These are phyloP conservation scores for Penicillium sp. DNA, from an alignment of 2,329 filamentous ascomycete species.

Conservation along the genomic window DNA sequence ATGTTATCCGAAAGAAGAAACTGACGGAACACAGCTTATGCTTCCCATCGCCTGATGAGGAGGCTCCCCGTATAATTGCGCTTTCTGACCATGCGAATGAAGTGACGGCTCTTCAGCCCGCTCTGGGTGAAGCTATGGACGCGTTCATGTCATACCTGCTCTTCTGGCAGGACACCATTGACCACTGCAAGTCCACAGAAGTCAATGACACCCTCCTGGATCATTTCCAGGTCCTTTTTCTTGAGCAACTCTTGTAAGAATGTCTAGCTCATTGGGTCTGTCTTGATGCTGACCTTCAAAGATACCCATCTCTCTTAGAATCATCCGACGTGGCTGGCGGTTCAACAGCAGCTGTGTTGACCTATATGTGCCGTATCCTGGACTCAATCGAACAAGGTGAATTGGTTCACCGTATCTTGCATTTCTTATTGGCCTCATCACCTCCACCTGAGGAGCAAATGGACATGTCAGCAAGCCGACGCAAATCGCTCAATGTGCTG, in stretches of 20 bases:
- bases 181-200: slow-evolving; percentile 89
- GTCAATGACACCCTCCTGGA: slow-evolving; percentile 91
- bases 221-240: slow-evolving; percentile 94
- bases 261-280: too few species aligned
- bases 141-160: slow-evolving; percentile 92
- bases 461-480: slow-evolving; percentile 61
- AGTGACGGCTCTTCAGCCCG: slow-evolving; percentile 73
- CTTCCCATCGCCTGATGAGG: slow-evolving; percentile 71
- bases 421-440: slow-evolving; percentile 84
- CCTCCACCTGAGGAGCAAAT: slow-evolving; percentile 60
- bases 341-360: slow-evolving; percentile 92
- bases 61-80: slow-evolving; percentile 76
- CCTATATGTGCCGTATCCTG: slow-evolving; percentile 86
- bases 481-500: slow-evolving; percentile 85
- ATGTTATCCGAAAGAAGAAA: background rate
- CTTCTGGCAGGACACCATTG: slow-evolving; percentile 97
- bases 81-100: slow-evolving; percentile 82
- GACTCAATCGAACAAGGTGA: slow-evolving; percentile 91
- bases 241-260: slow-evolving; percentile 81
- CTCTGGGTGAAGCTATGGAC: slow-evolving; percentile 82
- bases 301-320: slow-evolving; percentile 91
- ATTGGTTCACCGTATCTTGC: slow-evolving; percentile 88
- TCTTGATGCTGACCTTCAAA: slow-evolving; percentile 37
- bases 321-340: slow-evolving; percentile 97
- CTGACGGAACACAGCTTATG: slow-evolving; percentile 63